Conservation (phyloP, 2,329 filamentous ascomycete genomes). For the Aspergillus piperis region DNA sequence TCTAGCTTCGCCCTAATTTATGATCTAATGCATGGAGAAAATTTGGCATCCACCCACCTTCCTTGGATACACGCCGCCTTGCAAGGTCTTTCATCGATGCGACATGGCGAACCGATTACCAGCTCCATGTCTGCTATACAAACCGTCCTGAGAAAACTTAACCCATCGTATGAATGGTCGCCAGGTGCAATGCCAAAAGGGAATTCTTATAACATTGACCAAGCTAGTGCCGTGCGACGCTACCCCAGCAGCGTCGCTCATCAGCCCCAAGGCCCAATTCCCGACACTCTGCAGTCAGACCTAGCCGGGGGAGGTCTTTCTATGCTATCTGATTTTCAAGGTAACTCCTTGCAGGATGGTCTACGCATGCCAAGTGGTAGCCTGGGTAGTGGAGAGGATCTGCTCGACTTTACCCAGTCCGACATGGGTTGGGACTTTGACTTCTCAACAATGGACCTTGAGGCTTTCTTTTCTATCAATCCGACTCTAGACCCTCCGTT, state of each 20-base stretch:
- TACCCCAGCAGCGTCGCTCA: neutral
- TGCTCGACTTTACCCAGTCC: slow-evolving; percentile 39
- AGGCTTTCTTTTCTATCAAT: slow-evolving; percentile 41
- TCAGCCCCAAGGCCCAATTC: neutral
- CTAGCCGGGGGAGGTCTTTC: slow-evolving; percentile 2
- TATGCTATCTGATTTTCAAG: slow-evolving; percentile 25
- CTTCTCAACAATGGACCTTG: slow-evolving; percentile 44
- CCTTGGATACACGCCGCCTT: slow-evolving; percentile 47
- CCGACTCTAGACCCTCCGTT: slow-evolving; percentile 23
- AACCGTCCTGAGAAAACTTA: slow-evolving; percentile 35
- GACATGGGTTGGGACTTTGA: slow-evolving; percentile 45
- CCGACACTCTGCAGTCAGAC: neutral
- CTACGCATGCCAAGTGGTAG: slow-evolving; percentile 26
- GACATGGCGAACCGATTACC: slow-evolving; percentile 29
- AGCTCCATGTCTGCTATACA: slow-evolving; percentile 35
- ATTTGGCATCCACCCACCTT: slow-evolving; percentile 40
- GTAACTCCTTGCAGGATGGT: slow-evolving; percentile 23
- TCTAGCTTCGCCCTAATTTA: slow-evolving; percentile 47
- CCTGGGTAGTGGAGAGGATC: slow-evolving; percentile 31
- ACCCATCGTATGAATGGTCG: slow-evolving; percentile 33
- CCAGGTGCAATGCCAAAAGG: slow-evolving; percentile 1
- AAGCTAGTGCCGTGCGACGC: neutral
- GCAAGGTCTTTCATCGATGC: slow-evolving; percentile 41
- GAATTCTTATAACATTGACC: neutral
- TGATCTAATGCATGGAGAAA: slow-evolving; percentile 45